Conservation (phyloP, 176 grass and related monocot species). For the Carex parvula region DNA sequence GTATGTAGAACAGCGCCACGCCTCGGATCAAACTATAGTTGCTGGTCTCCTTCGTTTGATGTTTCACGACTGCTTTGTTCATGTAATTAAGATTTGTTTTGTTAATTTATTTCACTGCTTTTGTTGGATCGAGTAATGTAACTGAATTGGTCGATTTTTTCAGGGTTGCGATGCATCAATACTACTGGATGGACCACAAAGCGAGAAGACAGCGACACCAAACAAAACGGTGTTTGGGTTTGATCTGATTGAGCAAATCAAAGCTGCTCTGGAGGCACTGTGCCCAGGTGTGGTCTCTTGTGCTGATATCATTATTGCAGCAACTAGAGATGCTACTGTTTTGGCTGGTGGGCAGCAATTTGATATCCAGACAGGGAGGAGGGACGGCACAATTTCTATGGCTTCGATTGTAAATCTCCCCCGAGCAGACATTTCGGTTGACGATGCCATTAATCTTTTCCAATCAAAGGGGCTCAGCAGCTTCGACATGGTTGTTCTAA, state of each 20-base stretch:
- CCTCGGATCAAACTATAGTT: conserved; percentile 13
- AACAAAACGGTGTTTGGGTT: conserved; percentile 44
- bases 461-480: conserved; percentile 32
- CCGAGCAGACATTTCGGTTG: neutral
- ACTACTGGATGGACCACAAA: conserved; percentile 28
- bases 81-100: conserved; percentile 3
- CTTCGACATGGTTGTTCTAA: conserved; percentile 50
- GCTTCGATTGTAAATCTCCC: conserved; percentile 31
- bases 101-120: neutral
- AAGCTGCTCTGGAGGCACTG: conserved; percentile 25
- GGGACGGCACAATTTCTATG: conserved; percentile 27
- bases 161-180: conserved; percentile 66
- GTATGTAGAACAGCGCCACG: conserved; percentile 13
- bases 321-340: conserved; percentile 40
- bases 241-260: conserved; percentile 37
- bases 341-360: conserved; percentile 39
- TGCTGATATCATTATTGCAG: conserved; percentile 48
- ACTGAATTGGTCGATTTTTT: neutral
- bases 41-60: conserved; percentile 37
- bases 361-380: conserved; percentile 35
- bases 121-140: neutral
- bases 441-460: conserved; percentile 28
- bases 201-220: conserved; percentile 35
- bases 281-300: conserved; percentile 51
- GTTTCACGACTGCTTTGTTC: conserved; percentile 51